These are phyloP conservation scores for Aspergillus sp. DNA, from an alignment of 2,329 filamentous ascomycete genomes.

Conservation along the genomic window DNA sequence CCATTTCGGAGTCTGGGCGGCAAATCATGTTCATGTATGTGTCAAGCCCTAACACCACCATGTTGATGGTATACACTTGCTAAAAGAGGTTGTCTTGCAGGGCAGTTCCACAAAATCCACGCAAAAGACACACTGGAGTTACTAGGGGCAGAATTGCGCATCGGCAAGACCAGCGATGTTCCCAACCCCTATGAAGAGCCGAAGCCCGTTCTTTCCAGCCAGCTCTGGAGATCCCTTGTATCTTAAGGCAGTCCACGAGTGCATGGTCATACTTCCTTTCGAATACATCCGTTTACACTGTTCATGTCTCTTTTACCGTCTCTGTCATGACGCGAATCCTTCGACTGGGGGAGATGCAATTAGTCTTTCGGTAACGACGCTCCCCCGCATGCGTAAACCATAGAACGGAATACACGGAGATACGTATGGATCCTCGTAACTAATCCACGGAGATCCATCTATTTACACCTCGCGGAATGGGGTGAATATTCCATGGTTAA, in stretches of 20 bases:
- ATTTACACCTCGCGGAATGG: neutral
- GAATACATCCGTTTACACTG: too few relatives aligned
- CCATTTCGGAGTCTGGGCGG: neutral
- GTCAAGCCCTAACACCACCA: neutral
- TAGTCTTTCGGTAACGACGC: too few relatives aligned
- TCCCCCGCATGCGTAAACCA: too few relatives aligned
- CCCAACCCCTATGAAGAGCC: neutral
- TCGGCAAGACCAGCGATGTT: neutral
- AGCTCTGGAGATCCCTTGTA: neutral
- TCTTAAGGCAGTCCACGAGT: neutral
- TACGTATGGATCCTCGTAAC: too few relatives aligned
- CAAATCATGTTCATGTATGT: neutral
- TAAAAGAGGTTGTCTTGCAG: neutral
- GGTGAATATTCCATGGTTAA: neutral
- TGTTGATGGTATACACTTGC: neutral
- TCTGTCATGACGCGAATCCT: too few relatives aligned
- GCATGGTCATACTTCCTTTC: too few relatives aligned
- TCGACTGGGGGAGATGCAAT: too few relatives aligned
- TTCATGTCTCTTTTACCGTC: too few relatives aligned
- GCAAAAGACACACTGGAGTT: neutral
- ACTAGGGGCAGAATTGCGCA: neutral
- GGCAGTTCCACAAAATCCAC: slow-evolving; percentile 1
- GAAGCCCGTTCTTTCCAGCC: neutral
- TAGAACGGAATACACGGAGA: too few relatives aligned
- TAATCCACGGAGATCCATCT: too few relatives aligned